These are phyloP conservation scores for Sicyos edulis DNA, from an alignment of 306 rosid species.

Conservation along the genomic window DNA sequence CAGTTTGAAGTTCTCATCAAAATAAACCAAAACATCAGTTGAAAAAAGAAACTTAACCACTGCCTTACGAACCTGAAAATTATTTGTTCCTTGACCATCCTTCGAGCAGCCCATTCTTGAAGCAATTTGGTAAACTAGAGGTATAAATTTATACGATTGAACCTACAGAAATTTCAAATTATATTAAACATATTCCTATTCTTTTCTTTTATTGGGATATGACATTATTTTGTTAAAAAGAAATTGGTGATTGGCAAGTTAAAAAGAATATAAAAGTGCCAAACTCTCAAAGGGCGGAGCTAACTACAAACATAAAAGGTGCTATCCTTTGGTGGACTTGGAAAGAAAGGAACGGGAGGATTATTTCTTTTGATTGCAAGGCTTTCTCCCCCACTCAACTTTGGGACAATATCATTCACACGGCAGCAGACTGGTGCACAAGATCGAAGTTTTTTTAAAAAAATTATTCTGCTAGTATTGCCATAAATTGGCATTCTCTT, in stretches of 20 bases:
- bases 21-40: background rate
- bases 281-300: no score
- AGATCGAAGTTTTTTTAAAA: no score
- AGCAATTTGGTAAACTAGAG: constrained; percentile 87
- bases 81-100: constrained; percentile 59
- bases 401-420: no score
- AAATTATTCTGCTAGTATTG: no score
- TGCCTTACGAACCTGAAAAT: constrained; percentile 63
- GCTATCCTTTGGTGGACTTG: no score
- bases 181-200: background rate
- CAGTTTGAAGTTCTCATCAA: constrained; percentile 21
- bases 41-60: background rate
- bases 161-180: constrained; percentile 40
- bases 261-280: background rate
- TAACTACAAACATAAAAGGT: no score
- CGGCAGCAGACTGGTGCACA: no score
- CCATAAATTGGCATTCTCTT: no score
- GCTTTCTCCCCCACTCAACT: no score
- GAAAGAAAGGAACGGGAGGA: no score
- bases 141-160: constrained; percentile 87
- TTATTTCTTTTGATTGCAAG: no score
- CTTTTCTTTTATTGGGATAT: background rate
- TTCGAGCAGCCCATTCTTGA: constrained; percentile 92
- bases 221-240: background rate
- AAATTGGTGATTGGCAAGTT: background rate